Percentiles rank a stretch among this genome's conserved stretches.
phyloP scores from a whole-genome alignment of 768 basidiomycete species.

The Sistotremastrum niveocremeum region DNA sequence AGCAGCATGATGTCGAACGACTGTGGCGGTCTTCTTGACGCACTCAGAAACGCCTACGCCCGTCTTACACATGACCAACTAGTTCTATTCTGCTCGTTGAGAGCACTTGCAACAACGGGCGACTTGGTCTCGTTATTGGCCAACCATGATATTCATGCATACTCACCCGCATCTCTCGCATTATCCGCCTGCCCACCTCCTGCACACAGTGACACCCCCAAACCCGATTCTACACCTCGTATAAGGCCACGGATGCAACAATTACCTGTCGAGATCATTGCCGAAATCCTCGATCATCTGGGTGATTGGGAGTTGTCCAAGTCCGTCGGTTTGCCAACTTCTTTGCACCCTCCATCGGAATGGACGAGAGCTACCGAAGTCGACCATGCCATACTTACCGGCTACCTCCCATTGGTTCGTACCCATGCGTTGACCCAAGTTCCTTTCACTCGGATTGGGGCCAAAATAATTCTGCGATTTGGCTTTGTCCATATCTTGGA shows the following conservation, averaged over 20 bases:
- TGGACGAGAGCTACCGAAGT: slow-evolving; percentile 60
- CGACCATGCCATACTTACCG: slow-evolving; percentile 62
- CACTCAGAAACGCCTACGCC: slow-evolving; percentile 57
- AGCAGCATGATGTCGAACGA: too few relatives aligned
- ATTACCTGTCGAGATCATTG: slow-evolving; percentile 64
- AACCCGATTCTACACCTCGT: slow-evolving; percentile 13
- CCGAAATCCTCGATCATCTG: slow-evolving; percentile 62
- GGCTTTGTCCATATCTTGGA: slow-evolving; percentile 65
- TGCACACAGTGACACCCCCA: slow-evolving; percentile 18
- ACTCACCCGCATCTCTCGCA: slow-evolving; percentile 17
- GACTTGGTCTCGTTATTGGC: slow-evolving; percentile 63
- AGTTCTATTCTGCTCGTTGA: slow-evolving; percentile 59
- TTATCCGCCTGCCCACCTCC: slow-evolving; percentile 5
- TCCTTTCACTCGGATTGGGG: slow-evolving; percentile 59
- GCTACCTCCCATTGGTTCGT: slow-evolving; percentile 44
- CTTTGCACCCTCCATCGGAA: slow-evolving; percentile 45
- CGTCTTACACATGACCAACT: slow-evolving; percentile 56
- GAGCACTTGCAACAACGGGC: slow-evolving; percentile 55
- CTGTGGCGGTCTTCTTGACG: slow-evolving; percentile 12
- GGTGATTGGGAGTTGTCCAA: slow-evolving; percentile 79
- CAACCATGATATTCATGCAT: slow-evolving; percentile 62
- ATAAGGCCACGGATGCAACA: slow-evolving; percentile 29
- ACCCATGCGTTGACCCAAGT: slow-evolving; percentile 40
- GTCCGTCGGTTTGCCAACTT: slow-evolving; percentile 63
- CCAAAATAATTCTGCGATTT: slow-evolving; percentile 53